A percentile compares a stretch with the other conserved stretches of the same genome.
phyloP scores from a whole-genome alignment of 371 early-diverging fungal species.

The Gilbertella persicaria region DNA sequence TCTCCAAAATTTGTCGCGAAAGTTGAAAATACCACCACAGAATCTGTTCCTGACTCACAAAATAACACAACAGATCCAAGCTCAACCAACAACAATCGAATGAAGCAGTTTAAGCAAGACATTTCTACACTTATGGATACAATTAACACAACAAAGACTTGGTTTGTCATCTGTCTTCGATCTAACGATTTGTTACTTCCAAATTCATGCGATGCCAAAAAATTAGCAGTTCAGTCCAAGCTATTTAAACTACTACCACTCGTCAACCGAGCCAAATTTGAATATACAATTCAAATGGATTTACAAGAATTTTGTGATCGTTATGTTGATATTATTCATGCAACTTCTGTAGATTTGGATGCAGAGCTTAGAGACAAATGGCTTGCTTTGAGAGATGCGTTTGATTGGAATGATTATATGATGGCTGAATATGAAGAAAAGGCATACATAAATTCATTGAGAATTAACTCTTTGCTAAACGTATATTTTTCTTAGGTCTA shows the following conservation, averaged over 20 bases:
- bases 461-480: not conserved
- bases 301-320: slow-evolving; percentile 50
- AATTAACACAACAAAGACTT: slow-evolving; percentile 74
- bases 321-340: slow-evolving; percentile 51
- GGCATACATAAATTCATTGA: slow-evolving; percentile 8
- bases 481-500: slow-evolving; percentile 46
- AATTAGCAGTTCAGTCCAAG: slow-evolving; percentile 20
- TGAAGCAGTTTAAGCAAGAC: slow-evolving; percentile 46
- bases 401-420: slow-evolving; percentile 28
- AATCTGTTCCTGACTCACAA: no score
- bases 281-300: slow-evolving; percentile 25
- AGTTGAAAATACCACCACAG: not conserved
- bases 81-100: slow-evolving; percentile 5
- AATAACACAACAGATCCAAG: slow-evolving; percentile 8
- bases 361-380: slow-evolving; percentile 28
- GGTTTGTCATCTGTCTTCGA: slow-evolving; percentile 84
- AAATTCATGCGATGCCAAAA: slow-evolving; percentile 50
- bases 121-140: slow-evolving; percentile 67
- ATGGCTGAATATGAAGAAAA: slow-evolving; percentile 21
- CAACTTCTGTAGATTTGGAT: slow-evolving; percentile 42
- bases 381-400: slow-evolving; percentile 21
- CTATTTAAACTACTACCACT: slow-evolving; percentile 15
- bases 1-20: slow-evolving; percentile 39
- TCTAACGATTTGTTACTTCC: slow-evolving; percentile 69
- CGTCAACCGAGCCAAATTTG: slow-evolving; percentile 22